Evolutionary conservation across 2,329 filamentous ascomycete species (phyloP).

Genomic region (Pyricularia pennisetigena): DNA sequence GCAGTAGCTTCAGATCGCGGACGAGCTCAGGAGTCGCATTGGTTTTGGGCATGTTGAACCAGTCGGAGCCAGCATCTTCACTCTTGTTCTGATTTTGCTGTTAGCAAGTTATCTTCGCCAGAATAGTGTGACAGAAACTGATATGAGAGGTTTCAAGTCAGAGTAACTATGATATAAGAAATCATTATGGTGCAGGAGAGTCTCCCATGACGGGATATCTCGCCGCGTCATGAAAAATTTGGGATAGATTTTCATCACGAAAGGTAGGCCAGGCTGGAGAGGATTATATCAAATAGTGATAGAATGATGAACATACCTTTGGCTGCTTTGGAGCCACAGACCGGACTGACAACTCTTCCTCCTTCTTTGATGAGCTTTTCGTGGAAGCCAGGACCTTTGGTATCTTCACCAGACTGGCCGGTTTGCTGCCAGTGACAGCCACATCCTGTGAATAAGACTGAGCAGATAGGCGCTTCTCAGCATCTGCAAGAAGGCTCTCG

Average conservation of each 20-base stretch:
- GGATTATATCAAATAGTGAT: background rate
- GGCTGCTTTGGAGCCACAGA: constrained; percentile 14
- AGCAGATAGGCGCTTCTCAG: constrained; percentile 23
- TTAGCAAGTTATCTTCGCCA: constrained; percentile 12
- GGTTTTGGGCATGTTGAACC: constrained; percentile 84
- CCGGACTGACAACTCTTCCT: constrained; percentile 17
- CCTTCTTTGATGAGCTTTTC: constrained; percentile 8
- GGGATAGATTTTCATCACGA: constrained; percentile 71
- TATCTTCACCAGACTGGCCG: constrained; percentile 6
- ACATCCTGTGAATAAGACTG: constrained; percentile 9
- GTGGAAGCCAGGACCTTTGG: background rate
- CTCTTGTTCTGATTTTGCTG: constrained; percentile 17
- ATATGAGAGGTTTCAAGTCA: constrained; percentile 32
- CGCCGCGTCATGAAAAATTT: constrained; percentile 63
- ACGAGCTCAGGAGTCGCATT: constrained; percentile 69
- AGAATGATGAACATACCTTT: constrained; percentile 18
- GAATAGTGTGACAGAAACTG: constrained; percentile 11
- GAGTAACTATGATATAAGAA: constrained; percentile 63
- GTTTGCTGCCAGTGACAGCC: constrained; percentile 8
- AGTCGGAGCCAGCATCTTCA: constrained; percentile 64
- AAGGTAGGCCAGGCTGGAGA: constrained; percentile 14
- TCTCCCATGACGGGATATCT: constrained; percentile 71
- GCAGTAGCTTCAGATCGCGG: constrained; percentile 77
- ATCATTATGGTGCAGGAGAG: constrained; percentile 54
- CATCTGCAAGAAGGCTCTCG: constrained; percentile 25